Evolutionary conservation across 176 grass and related monocot species (phyloP).

Genomic region (Thalia dealbata): DNA sequence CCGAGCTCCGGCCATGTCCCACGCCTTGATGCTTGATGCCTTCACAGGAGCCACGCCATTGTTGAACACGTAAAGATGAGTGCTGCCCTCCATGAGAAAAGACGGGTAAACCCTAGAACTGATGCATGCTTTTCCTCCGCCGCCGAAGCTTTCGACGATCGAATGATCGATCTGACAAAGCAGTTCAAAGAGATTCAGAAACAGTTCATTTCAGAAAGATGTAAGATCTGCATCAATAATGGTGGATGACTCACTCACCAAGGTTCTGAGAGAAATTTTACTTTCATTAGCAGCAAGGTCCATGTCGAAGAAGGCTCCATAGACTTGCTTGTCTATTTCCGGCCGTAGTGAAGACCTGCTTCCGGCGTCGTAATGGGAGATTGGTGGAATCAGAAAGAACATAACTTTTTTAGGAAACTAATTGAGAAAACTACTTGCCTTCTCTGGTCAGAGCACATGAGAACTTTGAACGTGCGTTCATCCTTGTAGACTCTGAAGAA

Average conservation of each 20-base stretch:
- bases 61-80: conserved; percentile 64
- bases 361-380: neutral
- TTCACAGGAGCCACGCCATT: conserved; percentile 33
- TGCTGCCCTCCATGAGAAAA: neutral
- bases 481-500: conserved; percentile 71
- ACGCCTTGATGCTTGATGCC: conserved; percentile 44
- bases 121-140: conserved; percentile 55
- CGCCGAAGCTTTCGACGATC: conserved; percentile 72
- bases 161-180: conserved; percentile 79
- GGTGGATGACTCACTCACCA: too few species aligned
- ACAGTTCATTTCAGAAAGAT: neutral
- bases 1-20: conserved; percentile 37
- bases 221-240: too few species aligned
- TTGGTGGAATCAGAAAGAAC: neutral
- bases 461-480: conserved; percentile 36
- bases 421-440: conserved; percentile 29
- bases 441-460: conserved; percentile 66
- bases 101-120: conserved; percentile 56
- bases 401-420: neutral
- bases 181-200: neutral
- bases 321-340: conserved; percentile 53
- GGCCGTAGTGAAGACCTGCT: conserved; percentile 57
- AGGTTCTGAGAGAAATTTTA: conserved; percentile 65
- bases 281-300: conserved; percentile 40
- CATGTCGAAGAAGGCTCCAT: conserved; percentile 65